Conservation (phyloP, 192 early-diverging fungal species). For the Linnemannia elongata region DNA sequence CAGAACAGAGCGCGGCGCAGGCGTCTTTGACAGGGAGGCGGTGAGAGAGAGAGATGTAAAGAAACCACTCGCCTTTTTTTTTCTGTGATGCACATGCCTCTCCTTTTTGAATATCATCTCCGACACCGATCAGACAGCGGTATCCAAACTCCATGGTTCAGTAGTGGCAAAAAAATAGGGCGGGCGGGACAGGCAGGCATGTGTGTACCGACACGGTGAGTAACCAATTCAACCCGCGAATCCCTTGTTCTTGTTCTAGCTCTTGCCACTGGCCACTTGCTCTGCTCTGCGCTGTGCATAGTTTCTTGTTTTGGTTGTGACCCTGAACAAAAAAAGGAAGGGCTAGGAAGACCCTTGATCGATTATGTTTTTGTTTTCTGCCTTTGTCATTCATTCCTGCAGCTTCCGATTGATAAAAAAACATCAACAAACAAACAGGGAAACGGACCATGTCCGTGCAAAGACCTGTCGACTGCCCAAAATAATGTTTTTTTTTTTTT, state of each 20-base stretch:
- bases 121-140: background rate
- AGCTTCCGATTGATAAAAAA: background rate
- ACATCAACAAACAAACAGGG: background rate
- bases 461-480: background rate
- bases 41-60: background rate
- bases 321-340: background rate
- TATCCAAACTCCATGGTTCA: background rate
- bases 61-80: background rate
- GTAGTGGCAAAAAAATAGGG: background rate
- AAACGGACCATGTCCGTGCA: constrained; percentile 6
- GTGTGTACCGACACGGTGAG: background rate
- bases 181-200: background rate
- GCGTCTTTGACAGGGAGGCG: too few relatives aligned
- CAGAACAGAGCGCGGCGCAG: too few relatives aligned
- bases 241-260: too few relatives aligned
- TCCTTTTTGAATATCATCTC: background rate
- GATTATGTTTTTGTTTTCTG: background rate
- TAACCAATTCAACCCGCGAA: background rate
- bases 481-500: background rate
- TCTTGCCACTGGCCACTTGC: background rate
- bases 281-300: background rate
- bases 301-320: background rate
- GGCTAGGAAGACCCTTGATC: background rate
- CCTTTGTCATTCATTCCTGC: constrained; percentile 1
- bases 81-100: background rate